These are phyloP conservation scores for Martiniozyma asiatica DNA, from an alignment of 1,139 yeast species.

Conservation along the genomic window DNA sequence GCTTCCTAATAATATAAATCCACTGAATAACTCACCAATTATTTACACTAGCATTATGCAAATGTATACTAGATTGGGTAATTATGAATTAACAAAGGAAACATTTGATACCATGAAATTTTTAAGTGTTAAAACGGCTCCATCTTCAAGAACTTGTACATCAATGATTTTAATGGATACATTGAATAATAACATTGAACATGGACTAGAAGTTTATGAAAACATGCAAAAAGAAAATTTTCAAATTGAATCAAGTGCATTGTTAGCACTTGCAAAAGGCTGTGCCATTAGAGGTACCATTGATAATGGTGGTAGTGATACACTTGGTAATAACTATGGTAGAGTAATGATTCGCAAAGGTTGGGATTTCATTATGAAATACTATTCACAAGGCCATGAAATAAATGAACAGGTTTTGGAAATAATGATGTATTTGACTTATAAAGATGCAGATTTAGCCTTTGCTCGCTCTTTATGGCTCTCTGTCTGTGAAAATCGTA, in stretches of 20 bases:
- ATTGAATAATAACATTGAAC: conserved; percentile 50
- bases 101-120: conserved; percentile 83
- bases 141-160: conserved; percentile 57
- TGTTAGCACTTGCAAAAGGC: conserved; percentile 59
- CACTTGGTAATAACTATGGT: too few species aligned
- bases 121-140: conserved; percentile 49
- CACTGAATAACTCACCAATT: conserved; percentile 24
- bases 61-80: conserved; percentile 45
- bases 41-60: conserved; percentile 57
- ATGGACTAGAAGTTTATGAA: conserved; percentile 61
- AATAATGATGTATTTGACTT: conserved; percentile 60
- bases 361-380: conserved; percentile 69
- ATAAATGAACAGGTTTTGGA: conserved; percentile 46
- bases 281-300: conserved; percentile 42
- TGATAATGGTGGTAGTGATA: neutral
- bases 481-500: conserved; percentile 16
- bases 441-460: conserved; percentile 68
- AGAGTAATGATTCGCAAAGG: conserved; percentile 36
- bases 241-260: conserved; percentile 20
- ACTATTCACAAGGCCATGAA: conserved; percentile 39
- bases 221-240: conserved; percentile 41
- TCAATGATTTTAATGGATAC: conserved; percentile 59
- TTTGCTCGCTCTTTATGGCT: conserved; percentile 61
- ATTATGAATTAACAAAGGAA: conserved; percentile 53
- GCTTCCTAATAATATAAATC: conserved; percentile 9